Evolutionary conservation across 495 filamentous ascomycete species (phyloP).

Genomic region (Penicillium egyptiacum): DNA sequence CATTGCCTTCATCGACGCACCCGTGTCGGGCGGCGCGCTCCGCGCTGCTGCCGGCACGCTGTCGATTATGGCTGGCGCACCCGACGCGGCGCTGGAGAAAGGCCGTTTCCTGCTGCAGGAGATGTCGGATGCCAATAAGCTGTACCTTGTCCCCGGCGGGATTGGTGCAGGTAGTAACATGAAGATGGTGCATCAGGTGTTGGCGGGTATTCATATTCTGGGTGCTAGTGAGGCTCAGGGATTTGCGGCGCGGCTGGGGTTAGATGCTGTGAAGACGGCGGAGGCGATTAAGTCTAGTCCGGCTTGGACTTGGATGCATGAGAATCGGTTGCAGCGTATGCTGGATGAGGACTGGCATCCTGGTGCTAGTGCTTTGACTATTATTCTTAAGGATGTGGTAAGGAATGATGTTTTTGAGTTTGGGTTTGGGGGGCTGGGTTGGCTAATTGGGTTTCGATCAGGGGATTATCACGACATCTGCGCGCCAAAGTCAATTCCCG

Average conservation of each 20-base stretch:
- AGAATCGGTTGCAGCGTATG: conserved; percentile 70
- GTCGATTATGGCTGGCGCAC: conserved; percentile 75
- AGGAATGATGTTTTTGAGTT: conserved; percentile 11
- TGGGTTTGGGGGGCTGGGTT: not conserved
- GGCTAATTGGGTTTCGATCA: conserved; percentile 20
- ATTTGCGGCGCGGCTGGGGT: conserved; percentile 64
- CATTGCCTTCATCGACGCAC: conserved; percentile 68
- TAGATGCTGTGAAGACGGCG: conserved; percentile 58
- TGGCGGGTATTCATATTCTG: conserved; percentile 75
- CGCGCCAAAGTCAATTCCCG: conserved; percentile 58
- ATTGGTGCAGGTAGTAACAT: conserved; percentile 80
- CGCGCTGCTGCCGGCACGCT: conserved; percentile 75
- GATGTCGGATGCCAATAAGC: conserved; percentile 59
- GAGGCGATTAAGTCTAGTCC: conserved; percentile 58
- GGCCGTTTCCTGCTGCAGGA: conserved; percentile 60
- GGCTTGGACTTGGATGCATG: conserved; percentile 81
- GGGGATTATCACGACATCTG: conserved; percentile 74
- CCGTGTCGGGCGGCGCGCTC: conserved; percentile 74
- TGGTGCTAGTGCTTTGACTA: conserved; percentile 65
- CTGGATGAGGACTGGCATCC: conserved; percentile 65
- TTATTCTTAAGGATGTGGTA: conserved; percentile 78
- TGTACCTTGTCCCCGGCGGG: conserved; percentile 73
- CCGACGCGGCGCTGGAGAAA: conserved; percentile 55
- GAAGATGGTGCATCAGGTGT: conserved; percentile 84
- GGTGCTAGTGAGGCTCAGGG: conserved; percentile 72